Percentiles rank a stretch among this genome's conserved stretches.
Conservation (phyloP, 2,329 filamentous ascomycete species). For the Epichloe sibirici region DNA sequence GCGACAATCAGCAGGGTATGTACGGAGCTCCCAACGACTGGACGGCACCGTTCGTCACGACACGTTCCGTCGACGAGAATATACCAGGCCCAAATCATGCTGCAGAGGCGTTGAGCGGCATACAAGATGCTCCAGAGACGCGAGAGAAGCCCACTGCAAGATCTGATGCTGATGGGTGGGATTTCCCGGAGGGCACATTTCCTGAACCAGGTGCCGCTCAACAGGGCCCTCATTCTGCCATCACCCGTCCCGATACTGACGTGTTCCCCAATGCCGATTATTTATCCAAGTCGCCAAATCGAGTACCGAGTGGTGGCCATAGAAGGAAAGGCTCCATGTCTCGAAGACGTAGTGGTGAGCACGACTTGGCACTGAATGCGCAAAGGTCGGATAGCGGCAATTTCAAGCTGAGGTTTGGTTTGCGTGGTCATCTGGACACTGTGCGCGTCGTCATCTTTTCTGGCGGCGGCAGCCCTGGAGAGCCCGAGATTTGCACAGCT, state of each 20-base stretch:
- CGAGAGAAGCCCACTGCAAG: slow-evolving; percentile 32
- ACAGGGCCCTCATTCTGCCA: slow-evolving; percentile 31
- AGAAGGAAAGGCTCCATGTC: slow-evolving; percentile 72
- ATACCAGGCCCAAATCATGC: slow-evolving; percentile 23
- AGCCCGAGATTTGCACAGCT: slow-evolving; percentile 93
- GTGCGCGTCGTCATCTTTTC: slow-evolving; percentile 94
- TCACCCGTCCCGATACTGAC: slow-evolving; percentile 71
- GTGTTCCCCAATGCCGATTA: slow-evolving; percentile 74
- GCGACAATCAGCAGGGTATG: slow-evolving; percentile 32
- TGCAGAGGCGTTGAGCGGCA: slow-evolving; percentile 25
- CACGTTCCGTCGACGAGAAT: slow-evolving; percentile 23
- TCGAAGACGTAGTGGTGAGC: slow-evolving; percentile 57
- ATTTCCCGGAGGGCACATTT: slow-evolving; percentile 72
- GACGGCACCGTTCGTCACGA: slow-evolving; percentile 21
- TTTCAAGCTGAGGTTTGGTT: slow-evolving; percentile 87
- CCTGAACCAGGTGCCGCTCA: slow-evolving; percentile 40
- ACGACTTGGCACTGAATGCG: slow-evolving; percentile 41
- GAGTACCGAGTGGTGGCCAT: slow-evolving; percentile 50
- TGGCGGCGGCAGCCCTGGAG: slow-evolving; percentile 84
- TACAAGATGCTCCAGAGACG: slow-evolving; percentile 29
- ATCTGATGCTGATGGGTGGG: slow-evolving; percentile 68
- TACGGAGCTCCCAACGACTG: slow-evolving; percentile 27
- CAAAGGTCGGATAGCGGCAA: slow-evolving; percentile 58
- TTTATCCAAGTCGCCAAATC: slow-evolving; percentile 66
- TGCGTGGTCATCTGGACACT: slow-evolving; percentile 86